Evolutionary conservation across 768 basidiomycete genomes (phyloP).

Genomic region (Crassisporium funariophilum): DNA sequence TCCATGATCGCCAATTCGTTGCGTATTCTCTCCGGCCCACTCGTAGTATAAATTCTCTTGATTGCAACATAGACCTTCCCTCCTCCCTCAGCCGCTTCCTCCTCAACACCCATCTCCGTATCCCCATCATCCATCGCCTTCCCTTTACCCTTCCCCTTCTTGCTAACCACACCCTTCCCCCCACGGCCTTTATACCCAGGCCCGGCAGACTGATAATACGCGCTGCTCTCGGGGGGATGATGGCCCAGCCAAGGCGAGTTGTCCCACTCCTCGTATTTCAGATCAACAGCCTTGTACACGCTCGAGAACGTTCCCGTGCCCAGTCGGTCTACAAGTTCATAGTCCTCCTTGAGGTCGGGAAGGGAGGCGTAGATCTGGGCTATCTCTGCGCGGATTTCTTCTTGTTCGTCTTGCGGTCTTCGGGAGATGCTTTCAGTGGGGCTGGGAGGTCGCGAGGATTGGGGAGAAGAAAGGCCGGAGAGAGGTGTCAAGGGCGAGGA

Average conservation of each 20-base stretch:
- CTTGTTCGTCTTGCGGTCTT: constrained; percentile 66
- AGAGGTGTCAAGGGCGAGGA: constrained; percentile 3
- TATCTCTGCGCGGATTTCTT: constrained; percentile 80
- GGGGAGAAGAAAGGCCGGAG: constrained; percentile 16
- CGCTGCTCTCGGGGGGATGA: constrained; percentile 64
- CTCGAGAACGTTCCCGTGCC: constrained; percentile 99
- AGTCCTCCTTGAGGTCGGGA: constrained; percentile 65
- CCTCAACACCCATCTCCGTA: constrained; percentile 2
- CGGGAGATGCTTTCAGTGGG: constrained; percentile 62
- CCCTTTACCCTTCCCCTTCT: constrained; percentile 6
- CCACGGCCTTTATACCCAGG: constrained; percentile 26
- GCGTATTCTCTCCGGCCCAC: constrained; percentile 86
- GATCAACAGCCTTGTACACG: constrained; percentile 96
- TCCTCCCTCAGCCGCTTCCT: constrained; percentile 17
- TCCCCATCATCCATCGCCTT: constrained; percentile 7
- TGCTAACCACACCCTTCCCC: constrained; percentile 14
- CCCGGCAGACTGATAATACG: constrained; percentile 60
- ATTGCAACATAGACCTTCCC: constrained; percentile 83
- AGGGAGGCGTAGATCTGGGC: constrained; percentile 65
- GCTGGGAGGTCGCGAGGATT: constrained; percentile 22
- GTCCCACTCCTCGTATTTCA: constrained; percentile 75
- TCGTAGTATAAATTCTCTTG: constrained; percentile 97
- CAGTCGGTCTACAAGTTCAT: constrained; percentile 84
- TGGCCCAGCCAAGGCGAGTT: constrained; percentile 73
- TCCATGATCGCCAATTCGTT: constrained; percentile 94